Base-by-base conservation (phyloP, 305 asterid species). In the Withania somnifera region DNA sequence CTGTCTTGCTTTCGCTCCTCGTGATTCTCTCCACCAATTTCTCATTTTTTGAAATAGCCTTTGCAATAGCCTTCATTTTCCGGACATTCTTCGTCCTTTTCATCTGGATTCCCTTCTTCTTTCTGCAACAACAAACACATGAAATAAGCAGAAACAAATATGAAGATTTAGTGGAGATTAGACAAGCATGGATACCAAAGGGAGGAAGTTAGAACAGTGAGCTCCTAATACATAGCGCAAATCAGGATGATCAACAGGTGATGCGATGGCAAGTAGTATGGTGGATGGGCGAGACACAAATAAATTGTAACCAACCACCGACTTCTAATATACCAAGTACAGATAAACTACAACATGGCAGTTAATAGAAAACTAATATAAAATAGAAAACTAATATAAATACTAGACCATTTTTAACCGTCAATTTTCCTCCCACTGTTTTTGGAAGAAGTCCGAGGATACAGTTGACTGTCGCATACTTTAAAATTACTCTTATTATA, bases 81-180 rank as follows among this genome's bases (percentile, higher is more conserved):
- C 95, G 87, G 38, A 80, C 87, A 78, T 91, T 93, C 89, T 91
- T 91, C 4, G 92, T 79, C 85, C 98, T 90, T 87, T 94, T 94
- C 97, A 94, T 90, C 22, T 88, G 91, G 17, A 91, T 86, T 14
- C 93, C 97, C 81, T 82, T 88, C 17, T 58, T 67, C 85, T 91
- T 90, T 85, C 97, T 93, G 92, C 84, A 83, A 73, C 10, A 15
- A 20, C 5, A 82, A 79, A 34, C 8, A 66, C 51, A 82, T 8
- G 26, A 53, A 17, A 69, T 54, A 14, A 73, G 50, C 15, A 3
- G 1, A 36, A n/a, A 80, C 57, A 68, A 20, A 6, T 30, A 63
- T 68, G 77, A 11, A 64, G 11, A 0, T 20, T 14, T 61, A 28
- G 30, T 58, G 76, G 51, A 11, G 11, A 38, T 32, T 67, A 67